Evolutionary conservation across 106 monocot species (phyloP), one percentile per base, ranked within the genome.

Genomic region (Acorus gramineus): DNA sequence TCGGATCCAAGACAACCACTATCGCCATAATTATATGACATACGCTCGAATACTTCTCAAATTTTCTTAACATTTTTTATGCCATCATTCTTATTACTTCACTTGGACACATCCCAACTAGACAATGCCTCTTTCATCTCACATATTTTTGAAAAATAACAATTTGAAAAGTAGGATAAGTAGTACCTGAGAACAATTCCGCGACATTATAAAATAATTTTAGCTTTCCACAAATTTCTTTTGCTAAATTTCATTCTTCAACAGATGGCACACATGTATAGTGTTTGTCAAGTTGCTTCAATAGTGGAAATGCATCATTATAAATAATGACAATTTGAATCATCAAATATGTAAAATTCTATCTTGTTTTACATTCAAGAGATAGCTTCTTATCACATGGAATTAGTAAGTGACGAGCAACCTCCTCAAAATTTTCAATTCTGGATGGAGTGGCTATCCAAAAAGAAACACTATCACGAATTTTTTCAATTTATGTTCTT

Each of bases 41-140:
- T 6, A 62, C 11, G 48, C 5, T n/a, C 74, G 64, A 79, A 65
- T 79, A 79, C 46, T 70, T 74, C 3, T 79, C 57, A 70, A 69
- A 79, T 12, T 80, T 75, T 11, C 47, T 5, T 1, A 44, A 8
- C 75, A 75, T 70, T 2, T 49, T 64, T 42, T n/a, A 2, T 7
- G 65, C 59, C 74, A 80, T 75, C 3, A 6, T 2, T 8, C 11
- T 50, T 50, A 75, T 71, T 0, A 44, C 2, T 4, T 6, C 12
- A 55, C 46, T 14, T 4, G 6, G 1, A 68, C 8, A 28, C 9
- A 3, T n/a, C 0, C 69, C 69, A 73, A 7, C 62, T 2, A 0
- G 0, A 7, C 28, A 79, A 54, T 10, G 50, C 8, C 8, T 12
- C 28, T 50, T 62, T 6, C 7, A 28, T 28, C 55, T n/a, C n/a